Conservation (phyloP, 495 filamentous ascomycete genomes). For the Halenospora varia region DNA sequence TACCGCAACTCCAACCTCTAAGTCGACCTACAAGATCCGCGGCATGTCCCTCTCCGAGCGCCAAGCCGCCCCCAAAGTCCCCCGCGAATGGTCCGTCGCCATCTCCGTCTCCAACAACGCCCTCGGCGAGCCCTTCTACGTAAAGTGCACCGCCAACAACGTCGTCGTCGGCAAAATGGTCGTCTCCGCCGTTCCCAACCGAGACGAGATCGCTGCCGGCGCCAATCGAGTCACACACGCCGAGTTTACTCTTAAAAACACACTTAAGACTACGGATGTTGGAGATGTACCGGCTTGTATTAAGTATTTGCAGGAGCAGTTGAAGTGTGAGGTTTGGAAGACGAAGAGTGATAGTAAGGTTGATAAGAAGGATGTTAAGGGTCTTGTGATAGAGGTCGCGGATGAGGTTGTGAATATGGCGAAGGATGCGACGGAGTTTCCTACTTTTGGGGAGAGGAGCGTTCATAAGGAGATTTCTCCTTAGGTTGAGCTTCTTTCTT, state of each 20-base stretch:
- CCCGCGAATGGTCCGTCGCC: constrained; percentile 35
- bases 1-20: neutral
- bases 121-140: constrained; percentile 29
- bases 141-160: constrained; percentile 27
- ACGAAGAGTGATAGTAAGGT: constrained; percentile 22
- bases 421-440: neutral
- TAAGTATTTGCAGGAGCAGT: neutral
- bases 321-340: neutral
- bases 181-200: constrained; percentile 26
- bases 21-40: neutral
- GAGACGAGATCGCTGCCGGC: constrained; percentile 25
- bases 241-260: constrained; percentile 11
- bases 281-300: neutral
- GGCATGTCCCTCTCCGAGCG: neutral
- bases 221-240: neutral
- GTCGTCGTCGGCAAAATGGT: constrained; percentile 33
- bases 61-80: constrained; percentile 25
- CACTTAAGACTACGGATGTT: neutral
- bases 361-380: constrained; percentile 23
- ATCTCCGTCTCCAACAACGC: constrained; percentile 32
- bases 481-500: too few species aligned
- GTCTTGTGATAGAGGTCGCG: constrained; percentile 28
- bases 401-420: constrained; percentile 25
- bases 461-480: neutral
- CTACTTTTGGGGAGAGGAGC: constrained; percentile 4